Evolutionary conservation across 139 green algal genomes (phyloP), one percentile per base, ranked within the genome.

Genomic region (Haematococcus sp.): DNA sequence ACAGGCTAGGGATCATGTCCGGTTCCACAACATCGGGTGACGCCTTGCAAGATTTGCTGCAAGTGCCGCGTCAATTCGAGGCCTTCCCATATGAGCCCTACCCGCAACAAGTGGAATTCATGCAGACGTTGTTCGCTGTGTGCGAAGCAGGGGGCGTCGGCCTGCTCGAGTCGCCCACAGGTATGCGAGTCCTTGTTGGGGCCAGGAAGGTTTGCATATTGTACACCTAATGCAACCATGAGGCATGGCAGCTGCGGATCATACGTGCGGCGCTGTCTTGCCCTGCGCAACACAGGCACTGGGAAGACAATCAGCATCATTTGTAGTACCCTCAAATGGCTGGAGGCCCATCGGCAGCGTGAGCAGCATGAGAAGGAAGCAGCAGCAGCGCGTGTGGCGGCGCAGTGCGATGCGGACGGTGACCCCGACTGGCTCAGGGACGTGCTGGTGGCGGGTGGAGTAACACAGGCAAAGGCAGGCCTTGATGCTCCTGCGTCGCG

Each of bases 231-330:
- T n/a, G n/a, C n/a, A n/a, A n/a, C n/a, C n/a, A n/a, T n/a, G n/a
- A n/a, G n/a, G n/a, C n/a, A n/a, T n/a, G n/a, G n/a, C n/a, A n/a
- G n/a, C n/a, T n/a, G n/a, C n/a, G n/a, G n/a, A n/a, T n/a, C n/a
- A n/a, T n/a, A n/a, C n/a, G n/a, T n/a, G n/a, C n/a, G n/a, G n/a
- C n/a, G 40, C 40, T 49, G 40, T 11, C 40, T 19, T 49, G 40
- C 40, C 40, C n/a, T n/a, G 11, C 40, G 3, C 17, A 25, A 59
- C 73, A 68, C 81, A 91, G 92, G 94, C 46, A 97, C 92, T 1
- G 92, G 94, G 49, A 98, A 98, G 74, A 98, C 94, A 15, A 87
- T 98, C 28, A 97, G 90, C 73, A 70, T 98, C 5, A 96, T 98
- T 44, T 98, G 93, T 76, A 86, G 81, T 43, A 71, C 83, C 3